Conservation (phyloP, 352 stramenopile genomes). For the Pythium utonaiense region DNA sequence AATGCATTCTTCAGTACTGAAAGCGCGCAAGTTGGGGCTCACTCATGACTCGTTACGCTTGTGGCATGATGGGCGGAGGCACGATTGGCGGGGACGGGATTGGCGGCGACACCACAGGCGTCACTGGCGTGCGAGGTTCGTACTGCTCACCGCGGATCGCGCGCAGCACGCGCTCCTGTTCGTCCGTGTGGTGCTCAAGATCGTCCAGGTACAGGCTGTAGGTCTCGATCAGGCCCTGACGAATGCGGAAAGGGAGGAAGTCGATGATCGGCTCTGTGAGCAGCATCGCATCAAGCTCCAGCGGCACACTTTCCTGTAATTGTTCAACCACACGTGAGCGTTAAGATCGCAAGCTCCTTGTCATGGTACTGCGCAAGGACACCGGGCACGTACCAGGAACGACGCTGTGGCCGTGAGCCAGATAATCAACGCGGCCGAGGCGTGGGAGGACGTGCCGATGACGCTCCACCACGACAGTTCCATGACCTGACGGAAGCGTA, state of each 20-base stretch:
- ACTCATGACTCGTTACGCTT: no score
- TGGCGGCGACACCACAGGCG: not conserved
- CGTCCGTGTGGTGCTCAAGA: constrained; percentile 76
- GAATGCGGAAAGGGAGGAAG: constrained; percentile 81
- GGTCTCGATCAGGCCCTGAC: constrained; percentile 83
- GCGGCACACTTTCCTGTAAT: constrained; percentile 73
- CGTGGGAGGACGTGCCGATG: constrained; percentile 78
- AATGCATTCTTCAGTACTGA: no score
- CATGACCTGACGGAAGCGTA: constrained; percentile 85
- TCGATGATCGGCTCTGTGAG: constrained; percentile 79
- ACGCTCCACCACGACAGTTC: constrained; percentile 84
- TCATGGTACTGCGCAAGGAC: no score
- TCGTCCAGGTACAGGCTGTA: constrained; percentile 87
- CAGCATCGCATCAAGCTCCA: constrained; percentile 82
- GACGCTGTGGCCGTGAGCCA: constrained; percentile 83
- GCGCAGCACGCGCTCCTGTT: constrained; percentile 79
- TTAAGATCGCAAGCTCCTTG: no score
- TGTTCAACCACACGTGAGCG: not conserved
- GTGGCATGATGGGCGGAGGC: not conserved
- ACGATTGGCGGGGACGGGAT: not conserved
- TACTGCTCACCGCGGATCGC: constrained; percentile 66
- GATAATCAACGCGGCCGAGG: constrained; percentile 75
- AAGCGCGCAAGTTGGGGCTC: no score
- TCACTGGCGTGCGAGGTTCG: constrained; percentile 11
- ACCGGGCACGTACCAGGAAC: constrained; percentile 64